Evolutionary conservation across 371 early-diverging fungal genomes (phyloP).

Genomic region (Entomophthora muscae): DNA sequence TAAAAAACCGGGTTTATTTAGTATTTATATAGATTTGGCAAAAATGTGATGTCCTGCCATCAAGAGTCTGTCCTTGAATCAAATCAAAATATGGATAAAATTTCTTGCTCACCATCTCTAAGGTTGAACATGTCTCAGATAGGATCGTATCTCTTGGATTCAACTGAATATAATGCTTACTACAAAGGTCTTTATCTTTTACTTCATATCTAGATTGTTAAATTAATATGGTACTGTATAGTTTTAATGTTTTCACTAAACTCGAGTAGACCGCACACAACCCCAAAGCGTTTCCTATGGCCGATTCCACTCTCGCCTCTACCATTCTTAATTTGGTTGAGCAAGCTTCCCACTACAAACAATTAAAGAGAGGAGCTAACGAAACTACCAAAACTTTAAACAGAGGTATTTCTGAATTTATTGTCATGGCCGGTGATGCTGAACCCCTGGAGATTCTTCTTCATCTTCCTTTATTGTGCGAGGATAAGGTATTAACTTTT

Average conservation of each 20-base stretch:
- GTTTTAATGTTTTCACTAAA: not conserved
- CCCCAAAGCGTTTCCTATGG: slow-evolving; percentile 83
- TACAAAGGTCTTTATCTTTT: not conserved
- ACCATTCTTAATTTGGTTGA: slow-evolving; percentile 91
- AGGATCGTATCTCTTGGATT: too few relatives aligned
- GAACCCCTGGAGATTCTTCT: slow-evolving; percentile 95
- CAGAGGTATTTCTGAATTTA: slow-evolving; percentile 97
- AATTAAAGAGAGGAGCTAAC: slow-evolving; percentile 99
- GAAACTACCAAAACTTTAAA: slow-evolving; percentile 99
- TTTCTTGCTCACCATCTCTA: too few relatives aligned
- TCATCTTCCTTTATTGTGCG: slow-evolving; percentile 95
- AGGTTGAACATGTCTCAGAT: too few relatives aligned
- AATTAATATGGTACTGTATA: not conserved
- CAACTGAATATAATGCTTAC: too few relatives aligned
- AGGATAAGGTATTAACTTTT: slow-evolving; percentile 63
- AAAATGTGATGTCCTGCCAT: too few relatives aligned
- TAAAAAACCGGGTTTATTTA: too few relatives aligned
- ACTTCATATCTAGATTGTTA: not conserved
- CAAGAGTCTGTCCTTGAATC: too few relatives aligned
- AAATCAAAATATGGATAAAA: too few relatives aligned
- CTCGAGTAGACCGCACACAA: slow-evolving; percentile 22
- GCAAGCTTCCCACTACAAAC: slow-evolving; percentile 96
- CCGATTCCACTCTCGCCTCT: slow-evolving; percentile 79
- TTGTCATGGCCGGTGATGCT: slow-evolving; percentile 96
- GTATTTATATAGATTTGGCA: too few relatives aligned